Conservation (phyloP, 192 early-diverging fungal species). For the Linderina pennispora region DNA sequence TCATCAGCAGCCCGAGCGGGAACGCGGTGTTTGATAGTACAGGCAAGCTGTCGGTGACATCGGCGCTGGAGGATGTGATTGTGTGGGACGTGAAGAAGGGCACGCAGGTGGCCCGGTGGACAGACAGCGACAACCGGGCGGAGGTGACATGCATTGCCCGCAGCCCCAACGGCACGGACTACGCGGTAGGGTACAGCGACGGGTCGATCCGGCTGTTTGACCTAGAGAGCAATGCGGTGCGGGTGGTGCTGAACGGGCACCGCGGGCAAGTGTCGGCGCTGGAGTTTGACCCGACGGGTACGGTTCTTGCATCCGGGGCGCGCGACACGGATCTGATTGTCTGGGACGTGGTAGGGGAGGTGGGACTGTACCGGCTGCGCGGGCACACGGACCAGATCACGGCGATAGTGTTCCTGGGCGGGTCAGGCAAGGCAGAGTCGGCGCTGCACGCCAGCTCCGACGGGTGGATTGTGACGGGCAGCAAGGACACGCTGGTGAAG, state of each 20-base stretch:
- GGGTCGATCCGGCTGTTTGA: conserved; percentile 92
- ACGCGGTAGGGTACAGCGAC: conserved; percentile 91
- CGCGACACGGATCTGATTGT: conserved; percentile 91
- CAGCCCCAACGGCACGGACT: conserved; percentile 61
- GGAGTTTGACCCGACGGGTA: conserved; percentile 72
- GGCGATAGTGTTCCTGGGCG: conserved; percentile 31
- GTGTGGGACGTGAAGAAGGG: conserved; percentile 89
- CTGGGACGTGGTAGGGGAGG: conserved; percentile 92
- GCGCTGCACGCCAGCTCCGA: conserved; percentile 47
- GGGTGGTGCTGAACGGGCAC: conserved; percentile 88
- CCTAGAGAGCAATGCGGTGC: conserved; percentile 45
- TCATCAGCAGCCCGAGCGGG: conserved; percentile 62
- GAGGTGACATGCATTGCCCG: conserved; percentile 79
- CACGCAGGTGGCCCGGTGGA: conserved; percentile 66
- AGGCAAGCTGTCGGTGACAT: conserved; percentile 69
- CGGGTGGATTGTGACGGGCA: conserved; percentile 77
- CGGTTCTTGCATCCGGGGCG: conserved; percentile 83
- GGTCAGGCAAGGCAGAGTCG: conserved; percentile 8
- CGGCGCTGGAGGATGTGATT: conserved; percentile 75
- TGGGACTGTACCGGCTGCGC: conserved; percentile 78
- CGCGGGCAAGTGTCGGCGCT: conserved; percentile 78
- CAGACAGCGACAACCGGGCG: conserved; percentile 71
- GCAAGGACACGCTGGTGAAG: conserved; percentile 95
- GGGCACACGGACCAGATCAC: conserved; percentile 98
- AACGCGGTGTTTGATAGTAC: conserved; percentile 66